Evolutionary conservation across 1,139 yeast species (phyloP).

Genomic region (Eremothecium cymbalariae): DNA sequence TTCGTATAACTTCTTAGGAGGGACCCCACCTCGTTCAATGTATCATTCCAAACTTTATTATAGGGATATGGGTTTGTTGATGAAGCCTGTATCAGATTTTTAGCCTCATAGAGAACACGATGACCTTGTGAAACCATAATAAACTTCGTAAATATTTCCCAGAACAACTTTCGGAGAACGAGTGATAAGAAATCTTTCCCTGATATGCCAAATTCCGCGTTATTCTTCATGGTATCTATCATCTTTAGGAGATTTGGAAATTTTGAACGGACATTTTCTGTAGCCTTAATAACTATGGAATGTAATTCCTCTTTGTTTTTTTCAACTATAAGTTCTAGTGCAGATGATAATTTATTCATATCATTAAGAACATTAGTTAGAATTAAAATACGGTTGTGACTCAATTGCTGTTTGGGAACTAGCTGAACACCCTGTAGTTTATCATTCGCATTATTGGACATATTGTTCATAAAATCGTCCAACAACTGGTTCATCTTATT

Average conservation of each 20-base stretch:
- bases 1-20: conserved; percentile 52
- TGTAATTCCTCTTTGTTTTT: conserved; percentile 43
- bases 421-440: conserved; percentile 1
- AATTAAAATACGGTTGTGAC: conserved; percentile 28
- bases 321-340: conserved; percentile 47
- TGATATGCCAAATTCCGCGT: conserved; percentile 31
- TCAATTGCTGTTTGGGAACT: conserved; percentile 13
- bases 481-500: conserved; percentile 34
- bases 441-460: conserved; percentile 18
- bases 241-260: conserved; percentile 38
- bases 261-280: conserved; percentile 55
- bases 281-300: conserved; percentile 50
- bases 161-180: conserved; percentile 61
- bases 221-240: conserved; percentile 15
- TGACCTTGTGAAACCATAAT: conserved; percentile 64
- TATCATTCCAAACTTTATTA: conserved; percentile 47
- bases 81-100: conserved; percentile 31
- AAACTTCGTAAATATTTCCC: conserved; percentile 55
- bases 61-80: conserved; percentile 37
- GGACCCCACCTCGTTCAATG: conserved; percentile 51
- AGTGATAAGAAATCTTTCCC: conserved; percentile 45
- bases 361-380: conserved; percentile 52
- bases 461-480: conserved; percentile 38
- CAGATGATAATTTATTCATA: conserved; percentile 55
- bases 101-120: conserved; percentile 54